Percentiles rank a stretch among this genome's conserved stretches.
These are phyloP conservation scores for Solanum piurae DNA, from an alignment of 257 asterid species.

Conservation along the genomic window DNA sequence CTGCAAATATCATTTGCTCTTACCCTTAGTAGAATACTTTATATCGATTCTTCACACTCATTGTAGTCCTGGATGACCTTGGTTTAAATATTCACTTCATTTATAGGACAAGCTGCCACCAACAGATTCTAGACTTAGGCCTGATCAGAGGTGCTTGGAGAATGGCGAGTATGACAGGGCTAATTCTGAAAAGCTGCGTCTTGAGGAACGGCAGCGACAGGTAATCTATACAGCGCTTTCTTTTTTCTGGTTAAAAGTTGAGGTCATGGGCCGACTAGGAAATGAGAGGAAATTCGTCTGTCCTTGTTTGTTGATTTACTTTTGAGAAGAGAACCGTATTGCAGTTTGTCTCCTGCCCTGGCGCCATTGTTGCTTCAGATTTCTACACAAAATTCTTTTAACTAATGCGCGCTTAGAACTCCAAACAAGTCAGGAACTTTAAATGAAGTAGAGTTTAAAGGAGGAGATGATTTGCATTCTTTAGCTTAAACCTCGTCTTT, in stretches of 20 bases:
- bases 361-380: background rate
- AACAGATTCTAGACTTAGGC: slow-evolving; percentile 93
- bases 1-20: background rate
- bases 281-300: background rate
- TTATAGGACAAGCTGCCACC: slow-evolving; percentile 87
- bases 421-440: background rate
- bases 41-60: background rate
- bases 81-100: background rate
- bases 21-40: background rate
- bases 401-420: background rate
- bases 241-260: background rate
- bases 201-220: slow-evolving; percentile 94
- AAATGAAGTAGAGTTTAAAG: background rate
- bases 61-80: background rate
- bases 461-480: background rate
- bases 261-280: background rate
- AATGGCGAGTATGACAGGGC: slow-evolving; percentile 84
- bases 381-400: background rate
- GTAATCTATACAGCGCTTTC: slow-evolving; percentile 15
- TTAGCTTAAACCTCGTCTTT: background rate
- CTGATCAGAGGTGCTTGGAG: slow-evolving; percentile 94
- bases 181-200: slow-evolving; percentile 65
- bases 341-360: background rate
- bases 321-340: background rate
- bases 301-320: slow-evolving; percentile 1